Conservation (phyloP, 179 eudicot genomes). For the Spergularia azorica region DNA sequence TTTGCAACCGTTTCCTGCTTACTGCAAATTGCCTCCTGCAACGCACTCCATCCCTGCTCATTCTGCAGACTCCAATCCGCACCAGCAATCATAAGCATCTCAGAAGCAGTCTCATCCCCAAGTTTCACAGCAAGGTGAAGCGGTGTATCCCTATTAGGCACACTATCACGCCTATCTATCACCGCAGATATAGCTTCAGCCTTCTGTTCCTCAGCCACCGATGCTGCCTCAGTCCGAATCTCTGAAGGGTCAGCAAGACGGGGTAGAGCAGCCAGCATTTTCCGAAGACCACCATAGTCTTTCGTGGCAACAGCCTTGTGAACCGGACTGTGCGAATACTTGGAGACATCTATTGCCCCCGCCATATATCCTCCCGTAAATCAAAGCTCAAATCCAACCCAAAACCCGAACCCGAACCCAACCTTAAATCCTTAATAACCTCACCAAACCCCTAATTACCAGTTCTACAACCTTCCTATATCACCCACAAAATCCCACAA, state of each 20-base stretch:
- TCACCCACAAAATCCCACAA: background rate
- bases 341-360: slow-evolving; percentile 52
- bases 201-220: slow-evolving; percentile 71
- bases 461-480: slow-evolving; percentile 19
- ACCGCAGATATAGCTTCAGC: slow-evolving; percentile 77
- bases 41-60: slow-evolving; percentile 92
- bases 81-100: slow-evolving; percentile 84
- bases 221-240: slow-evolving; percentile 62
- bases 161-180: slow-evolving; percentile 69
- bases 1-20: slow-evolving; percentile 71
- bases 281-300: slow-evolving; percentile 64
- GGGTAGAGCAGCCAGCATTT: slow-evolving; percentile 62
- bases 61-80: slow-evolving; percentile 98
- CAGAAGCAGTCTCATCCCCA: slow-evolving; percentile 66
- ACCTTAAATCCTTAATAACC: slow-evolving; percentile 2
- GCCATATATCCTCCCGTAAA: slow-evolving; percentile 23
- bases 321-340: slow-evolving; percentile 73
- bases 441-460: slow-evolving; percentile 3
- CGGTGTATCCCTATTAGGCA: slow-evolving; percentile 86
- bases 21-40: slow-evolving; percentile 91
- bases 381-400: slow-evolving; percentile 14
- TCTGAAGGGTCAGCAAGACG: slow-evolving; percentile 65
- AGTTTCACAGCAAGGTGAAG: slow-evolving; percentile 89
- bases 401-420: background rate
- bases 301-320: slow-evolving; percentile 62